A percentile compares a stretch with the other conserved stretches of the same genome.
Conservation (phyloP, 257 asterid species). For the Thymus mandschuricus region DNA sequence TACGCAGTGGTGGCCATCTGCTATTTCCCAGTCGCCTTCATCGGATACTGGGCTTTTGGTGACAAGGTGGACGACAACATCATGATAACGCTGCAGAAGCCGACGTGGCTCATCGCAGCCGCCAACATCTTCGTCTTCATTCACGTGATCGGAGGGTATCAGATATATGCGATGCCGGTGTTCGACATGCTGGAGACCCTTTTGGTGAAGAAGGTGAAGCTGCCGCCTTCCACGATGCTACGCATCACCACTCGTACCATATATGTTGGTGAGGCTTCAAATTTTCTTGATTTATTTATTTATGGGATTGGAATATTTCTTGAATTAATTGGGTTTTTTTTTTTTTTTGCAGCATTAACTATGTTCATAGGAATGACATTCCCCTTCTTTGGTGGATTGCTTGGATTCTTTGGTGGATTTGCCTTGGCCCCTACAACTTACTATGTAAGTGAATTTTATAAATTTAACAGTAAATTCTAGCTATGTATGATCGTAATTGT, state of each 20-base stretch:
- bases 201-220: conserved; percentile 48
- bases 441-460: conserved; percentile 46
- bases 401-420: conserved; percentile 91
- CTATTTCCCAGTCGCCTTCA: conserved; percentile 62
- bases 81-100: conserved; percentile 49
- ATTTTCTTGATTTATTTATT: no score
- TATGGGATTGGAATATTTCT: no score
- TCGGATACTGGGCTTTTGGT: conserved; percentile 57
- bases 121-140: conserved; percentile 72
- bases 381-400: conserved; percentile 85
- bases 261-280: conserved; percentile 57
- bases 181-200: conserved; percentile 65
- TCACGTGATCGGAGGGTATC: conserved; percentile 77
- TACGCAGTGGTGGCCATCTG: conserved; percentile 58
- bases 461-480: no score
- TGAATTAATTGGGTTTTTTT: no score
- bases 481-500: no score
- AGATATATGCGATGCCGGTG: conserved; percentile 68
- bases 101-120: conserved; percentile 54
- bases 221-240: conserved; percentile 49
- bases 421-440: conserved; percentile 83
- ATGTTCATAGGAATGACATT: conserved; percentile 67
- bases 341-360: conserved; percentile 36
- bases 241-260: conserved; percentile 51
- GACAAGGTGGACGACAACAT: conserved; percentile 59